A percentile compares a stretch with the other conserved stretches of the same genome.
phyloP scores from a whole-genome alignment of 495 filamentous ascomycete species.

The Thozetella sp. region DNA sequence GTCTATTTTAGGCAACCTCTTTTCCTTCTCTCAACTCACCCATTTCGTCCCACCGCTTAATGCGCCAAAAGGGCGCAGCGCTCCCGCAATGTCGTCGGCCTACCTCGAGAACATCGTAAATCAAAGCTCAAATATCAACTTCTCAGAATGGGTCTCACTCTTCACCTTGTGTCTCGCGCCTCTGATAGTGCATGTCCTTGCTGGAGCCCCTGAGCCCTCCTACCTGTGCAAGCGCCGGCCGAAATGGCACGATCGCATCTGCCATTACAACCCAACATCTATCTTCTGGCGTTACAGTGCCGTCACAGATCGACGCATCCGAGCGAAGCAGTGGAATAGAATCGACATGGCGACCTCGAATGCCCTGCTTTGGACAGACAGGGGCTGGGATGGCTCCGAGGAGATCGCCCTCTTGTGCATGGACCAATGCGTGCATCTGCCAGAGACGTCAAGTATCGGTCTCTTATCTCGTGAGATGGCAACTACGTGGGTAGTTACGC shows the following conservation, averaged over 20 bases:
- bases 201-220: slow-evolving; percentile 16
- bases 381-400: slow-evolving; percentile 31
- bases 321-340: slow-evolving; percentile 20
- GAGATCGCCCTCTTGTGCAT: slow-evolving; percentile 20
- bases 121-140: slow-evolving; percentile 13
- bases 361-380: slow-evolving; percentile 27
- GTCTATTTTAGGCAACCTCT: too few species aligned
- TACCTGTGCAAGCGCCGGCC: slow-evolving; percentile 9
- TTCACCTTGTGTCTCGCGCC: slow-evolving; percentile 30
- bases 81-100: too few species aligned
- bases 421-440: slow-evolving; percentile 11
- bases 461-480: slow-evolving; percentile 13
- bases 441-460: slow-evolving; percentile 5
- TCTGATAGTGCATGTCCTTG: slow-evolving; percentile 23
- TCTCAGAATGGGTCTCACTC: slow-evolving; percentile 25
- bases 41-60: too few species aligned
- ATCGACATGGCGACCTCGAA: slow-evolving; percentile 24
- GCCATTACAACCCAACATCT: slow-evolving; percentile 31
- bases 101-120: too few species aligned
- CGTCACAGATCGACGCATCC: slow-evolving; percentile 26
- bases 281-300: slow-evolving; percentile 36
- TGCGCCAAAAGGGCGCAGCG: too few species aligned
- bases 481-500: slow-evolving; percentile 16
- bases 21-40: too few species aligned
- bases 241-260: slow-evolving; percentile 17